Conservation (phyloP, 768 basidiomycete genomes). For the Auriscalpium vulgare region DNA sequence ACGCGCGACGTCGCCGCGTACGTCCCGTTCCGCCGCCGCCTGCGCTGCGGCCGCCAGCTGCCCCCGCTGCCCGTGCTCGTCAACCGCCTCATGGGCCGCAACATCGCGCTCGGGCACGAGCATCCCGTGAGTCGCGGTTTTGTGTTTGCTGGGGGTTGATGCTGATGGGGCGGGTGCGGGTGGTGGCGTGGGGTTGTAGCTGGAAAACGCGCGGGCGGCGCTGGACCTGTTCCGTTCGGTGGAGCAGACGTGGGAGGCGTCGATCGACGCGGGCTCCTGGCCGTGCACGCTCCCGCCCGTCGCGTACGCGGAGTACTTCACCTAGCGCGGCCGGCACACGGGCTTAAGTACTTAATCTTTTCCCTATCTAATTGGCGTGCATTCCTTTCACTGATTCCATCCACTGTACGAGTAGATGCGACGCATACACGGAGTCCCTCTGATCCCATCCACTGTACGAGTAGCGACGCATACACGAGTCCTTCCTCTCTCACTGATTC, state of each 20-base stretch:
- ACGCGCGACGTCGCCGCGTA: slow-evolving; percentile 51
- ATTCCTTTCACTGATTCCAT: too few relatives aligned
- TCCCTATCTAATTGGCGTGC: too few relatives aligned
- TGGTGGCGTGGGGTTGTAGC: too few relatives aligned
- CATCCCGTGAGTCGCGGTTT: slow-evolving; percentile 34
- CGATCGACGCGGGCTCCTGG: slow-evolving; percentile 38
- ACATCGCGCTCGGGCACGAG: slow-evolving; percentile 34
- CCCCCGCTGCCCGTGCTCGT: slow-evolving; percentile 36
- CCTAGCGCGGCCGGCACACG: too few relatives aligned
- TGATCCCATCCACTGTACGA: too few relatives aligned
- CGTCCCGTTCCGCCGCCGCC: slow-evolving; percentile 38
- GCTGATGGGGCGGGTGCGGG: slow-evolving; percentile 44
- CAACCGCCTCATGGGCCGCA: slow-evolving; percentile 36
- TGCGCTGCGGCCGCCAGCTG: slow-evolving; percentile 20
- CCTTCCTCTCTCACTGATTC: too few relatives aligned
- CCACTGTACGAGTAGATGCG: too few relatives aligned
- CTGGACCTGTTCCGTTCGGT: slow-evolving; percentile 47
- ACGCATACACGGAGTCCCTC: too few relatives aligned
- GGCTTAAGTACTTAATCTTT: too few relatives aligned
- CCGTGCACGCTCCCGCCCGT: slow-evolving; percentile 23
- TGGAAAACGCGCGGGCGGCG: slow-evolving; percentile 41
- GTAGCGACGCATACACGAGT: too few relatives aligned
- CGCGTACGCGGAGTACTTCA: slow-evolving; percentile 12
- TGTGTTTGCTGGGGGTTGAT: slow-evolving; percentile 11
- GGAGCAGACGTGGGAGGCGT: slow-evolving; percentile 40